Base-by-base conservation (phyloP, 495 filamentous ascomycete species). In the Podospora appendiculata region DNA sequence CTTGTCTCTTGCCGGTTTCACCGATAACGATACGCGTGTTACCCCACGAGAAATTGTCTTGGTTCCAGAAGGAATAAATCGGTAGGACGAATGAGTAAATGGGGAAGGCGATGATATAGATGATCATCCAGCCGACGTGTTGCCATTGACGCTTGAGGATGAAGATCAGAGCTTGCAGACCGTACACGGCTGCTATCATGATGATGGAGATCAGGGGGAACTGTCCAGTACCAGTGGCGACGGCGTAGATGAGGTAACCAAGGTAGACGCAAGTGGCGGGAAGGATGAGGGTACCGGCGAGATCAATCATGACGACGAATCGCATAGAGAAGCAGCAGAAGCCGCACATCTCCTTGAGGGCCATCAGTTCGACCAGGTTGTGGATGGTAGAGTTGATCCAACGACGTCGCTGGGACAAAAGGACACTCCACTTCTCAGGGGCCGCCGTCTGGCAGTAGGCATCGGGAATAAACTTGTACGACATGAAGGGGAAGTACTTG, bases 281-380 rank as follows among this genome's bases (percentile, higher is more conserved):
- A 38, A 96, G 84, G 63, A 96, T 91, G 59, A 98, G 74, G 8
- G 93, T 98, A 66, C 92, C 90, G 51, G 92, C 80, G 11, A 98
- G 81, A 77, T 98, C 93, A 57, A 98, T 84, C 58, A 98, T 85
- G 51, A 98, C 93, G 45, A 98, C 83, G 63, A 98, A 97, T 50
- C 93, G 85, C 93, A 98, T 98, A 52, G 87, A 90, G 77, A 98
- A 98, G 70, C 89, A 96, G 70, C 93, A 98, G 83, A 98, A 98
- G 50, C 93, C 93, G 63, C 93, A 98, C 65, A 98, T 83, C 58
- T 98, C 88, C 59, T 88, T 81, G 39, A 98, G 76, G 55, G 83
- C 82, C 55, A 95, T 85, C 61, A 97, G 71, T 70, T 98, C 93
- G 13, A 81, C 85, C 60, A 98, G 65, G 62, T 98, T 98, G 77